phyloP scores from a whole-genome alignment of 352 stramenopile genomes.

The Globisporangium spiculum region DNA sequence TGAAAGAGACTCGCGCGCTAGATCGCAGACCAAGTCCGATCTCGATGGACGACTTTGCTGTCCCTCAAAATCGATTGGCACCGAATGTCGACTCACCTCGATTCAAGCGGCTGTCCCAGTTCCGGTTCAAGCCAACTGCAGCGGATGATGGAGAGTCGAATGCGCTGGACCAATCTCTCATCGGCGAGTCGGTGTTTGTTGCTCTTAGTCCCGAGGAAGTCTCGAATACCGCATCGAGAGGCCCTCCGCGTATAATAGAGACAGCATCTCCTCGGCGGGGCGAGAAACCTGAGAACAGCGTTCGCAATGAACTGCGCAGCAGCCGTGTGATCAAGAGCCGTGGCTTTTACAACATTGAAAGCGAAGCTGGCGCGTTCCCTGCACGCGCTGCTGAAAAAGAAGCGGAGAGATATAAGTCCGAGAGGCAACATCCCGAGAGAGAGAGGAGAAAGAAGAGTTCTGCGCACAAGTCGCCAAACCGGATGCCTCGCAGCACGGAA shows the following conservation, averaged over 20 bases:
- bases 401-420: neutral
- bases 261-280: conserved; percentile 36
- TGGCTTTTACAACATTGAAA: conserved; percentile 69
- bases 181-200: conserved; percentile 71
- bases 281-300: neutral
- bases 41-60: conserved; percentile 65
- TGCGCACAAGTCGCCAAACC: conserved; percentile 1
- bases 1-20: conserved; percentile 14
- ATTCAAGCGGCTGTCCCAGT: conserved; percentile 39
- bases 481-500: neutral
- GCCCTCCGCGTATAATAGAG: conserved; percentile 25
- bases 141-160: conserved; percentile 25
- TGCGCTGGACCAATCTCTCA: conserved; percentile 53
- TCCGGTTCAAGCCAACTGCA: conserved; percentile 16
- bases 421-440: neutral
- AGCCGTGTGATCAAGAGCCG: conserved; percentile 77
- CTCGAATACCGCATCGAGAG: conserved; percentile 3
- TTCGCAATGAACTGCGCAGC: conserved; percentile 27
- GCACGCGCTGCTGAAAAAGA: neutral
- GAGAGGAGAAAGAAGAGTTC: conserved; percentile 2
- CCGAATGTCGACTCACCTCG: conserved; percentile 33
- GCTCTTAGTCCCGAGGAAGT: conserved; percentile 28
- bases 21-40: conserved; percentile 43
- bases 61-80: conserved; percentile 25
- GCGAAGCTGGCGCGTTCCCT: conserved; percentile 14